Base-by-base conservation (phyloP, 179 eudicot genomes). In the Silene noctiflora region DNA sequence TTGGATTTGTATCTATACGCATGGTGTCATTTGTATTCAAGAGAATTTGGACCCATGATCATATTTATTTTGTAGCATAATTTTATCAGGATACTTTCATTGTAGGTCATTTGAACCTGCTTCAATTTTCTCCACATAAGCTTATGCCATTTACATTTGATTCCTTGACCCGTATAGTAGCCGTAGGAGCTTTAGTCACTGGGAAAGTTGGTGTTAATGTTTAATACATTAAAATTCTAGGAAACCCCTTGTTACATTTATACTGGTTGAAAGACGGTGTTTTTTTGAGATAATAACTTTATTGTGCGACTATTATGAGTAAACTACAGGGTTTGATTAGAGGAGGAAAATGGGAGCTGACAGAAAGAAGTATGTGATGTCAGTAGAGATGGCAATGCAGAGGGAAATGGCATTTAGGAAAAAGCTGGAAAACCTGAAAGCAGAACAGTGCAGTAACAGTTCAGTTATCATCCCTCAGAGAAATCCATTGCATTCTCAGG, bases 381-480 rank as follows among this genome's bases (percentile, higher is more conserved):
- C 81, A 13, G 83, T 82, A 56, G 88, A 86, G 79, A 80, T 85
- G 72, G 88, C 88, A n/a, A 77, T 82, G 73, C 75, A 72, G 42
- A 84, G 86, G 74, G 88, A 85, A 72, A 67, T 84, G 75, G 80
- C 81, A 31, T 82, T 76, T 66, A 68, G 81, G 76, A 24, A 82
- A 53, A 84, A 84, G 71, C 64, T 82, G 7, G 69, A 63, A 35
- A 65, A 39, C 1, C 68, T 56, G 62, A 42, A 21, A 67, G 16
- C 44, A 9, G 68, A 53, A 51, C 59, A 17, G 9, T 42, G 67
- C 13, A 7, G 44, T 51, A 25, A 35, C 25, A 42, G 0, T 10
- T 3, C 17, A 24, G 46, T 73, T 31, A 64, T 33, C 42, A 64
- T 33, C 62, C 70, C 56, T 77, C 63, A 61, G 61, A 71, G 74